phyloP scores from a whole-genome alignment of 2,329 filamentous ascomycete species.

The Penicillium verrucosum region DNA sequence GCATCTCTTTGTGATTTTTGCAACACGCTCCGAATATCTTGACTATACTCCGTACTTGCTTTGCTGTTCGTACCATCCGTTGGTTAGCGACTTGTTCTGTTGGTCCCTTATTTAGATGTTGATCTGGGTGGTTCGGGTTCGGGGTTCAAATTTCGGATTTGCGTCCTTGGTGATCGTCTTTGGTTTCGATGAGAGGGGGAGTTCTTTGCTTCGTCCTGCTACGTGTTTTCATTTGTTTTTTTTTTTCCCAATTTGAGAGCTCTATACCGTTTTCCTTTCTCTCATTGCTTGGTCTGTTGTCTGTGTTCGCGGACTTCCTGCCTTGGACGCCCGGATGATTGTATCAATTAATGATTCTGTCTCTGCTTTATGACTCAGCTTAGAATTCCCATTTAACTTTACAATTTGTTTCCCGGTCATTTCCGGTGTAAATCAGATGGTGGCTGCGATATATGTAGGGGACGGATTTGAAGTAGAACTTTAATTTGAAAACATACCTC shows the following conservation, averaged over 20 bases:
- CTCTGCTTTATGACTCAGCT: slow-evolving; percentile 14
- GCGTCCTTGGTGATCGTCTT: background rate
- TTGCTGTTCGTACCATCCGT: slow-evolving; percentile 1
- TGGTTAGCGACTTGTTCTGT: slow-evolving; percentile 4
- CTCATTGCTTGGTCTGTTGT: slow-evolving; percentile 12
- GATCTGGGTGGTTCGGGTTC: background rate
- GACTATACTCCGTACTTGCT: slow-evolving; percentile 15
- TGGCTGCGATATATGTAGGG: background rate
- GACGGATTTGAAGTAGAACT: background rate
- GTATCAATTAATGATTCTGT: slow-evolving; percentile 23
- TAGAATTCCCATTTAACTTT: slow-evolving; percentile 14
- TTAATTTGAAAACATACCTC: too few species aligned
- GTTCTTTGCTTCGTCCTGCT: slow-evolving; percentile 1
- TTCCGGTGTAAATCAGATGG: background rate
- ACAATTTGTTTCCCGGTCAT: background rate
- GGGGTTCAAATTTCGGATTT: background rate
- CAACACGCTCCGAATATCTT: slow-evolving; percentile 10
- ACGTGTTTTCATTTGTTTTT: slow-evolving; percentile 6
- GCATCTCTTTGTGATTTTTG: slow-evolving; percentile 17
- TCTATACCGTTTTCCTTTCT: slow-evolving; percentile 23
- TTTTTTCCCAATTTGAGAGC: slow-evolving; percentile 21
- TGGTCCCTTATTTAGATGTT: slow-evolving; percentile 6
- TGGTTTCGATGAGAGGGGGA: slow-evolving; percentile 4
- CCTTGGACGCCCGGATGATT: slow-evolving; percentile 15
- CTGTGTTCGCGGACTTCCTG: slow-evolving; percentile 2